A percentile compares a stretch with the other conserved stretches of the same genome.
Conservation (phyloP, 2,329 filamentous ascomycete species). For the Fusarium luffae region DNA sequence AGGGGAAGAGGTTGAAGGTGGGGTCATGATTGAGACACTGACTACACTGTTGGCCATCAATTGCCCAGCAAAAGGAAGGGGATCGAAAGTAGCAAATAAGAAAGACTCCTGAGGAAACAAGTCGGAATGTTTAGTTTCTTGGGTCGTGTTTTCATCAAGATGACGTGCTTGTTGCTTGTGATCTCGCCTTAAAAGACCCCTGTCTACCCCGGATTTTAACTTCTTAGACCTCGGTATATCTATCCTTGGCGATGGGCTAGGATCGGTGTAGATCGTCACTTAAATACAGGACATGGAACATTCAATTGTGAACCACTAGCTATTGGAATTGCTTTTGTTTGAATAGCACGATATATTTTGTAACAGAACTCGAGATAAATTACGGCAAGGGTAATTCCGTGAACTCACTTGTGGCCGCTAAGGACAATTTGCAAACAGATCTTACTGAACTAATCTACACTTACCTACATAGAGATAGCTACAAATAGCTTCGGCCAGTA, state of each 20-base stretch:
- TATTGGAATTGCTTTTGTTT: accelerated
- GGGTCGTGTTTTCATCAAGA: background rate
- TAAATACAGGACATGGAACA: background rate
- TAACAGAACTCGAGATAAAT: background rate
- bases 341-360: background rate
- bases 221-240: slow-evolving; percentile 1
- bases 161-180: slow-evolving; percentile 38
- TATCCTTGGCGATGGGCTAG: slow-evolving; percentile 3
- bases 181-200: slow-evolving; percentile 32
- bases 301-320: background rate
- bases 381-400: background rate
- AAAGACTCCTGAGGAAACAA: background rate
- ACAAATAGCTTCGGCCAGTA: background rate
- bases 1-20: slow-evolving; percentile 21
- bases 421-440: no score
- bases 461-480: background rate
- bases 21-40: slow-evolving; percentile 32
- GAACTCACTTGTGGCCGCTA: no score
- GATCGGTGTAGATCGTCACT: background rate
- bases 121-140: slow-evolving; percentile 13
- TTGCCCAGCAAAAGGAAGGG: background rate
- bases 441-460: no score
- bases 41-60: background rate
- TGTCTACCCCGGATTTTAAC: slow-evolving; percentile 33
- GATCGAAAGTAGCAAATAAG: slow-evolving; percentile 13